These are phyloP conservation scores for Cladosporium sp. DNA, from an alignment of 2,329 filamentous ascomycete genomes.

Conservation along the genomic window DNA sequence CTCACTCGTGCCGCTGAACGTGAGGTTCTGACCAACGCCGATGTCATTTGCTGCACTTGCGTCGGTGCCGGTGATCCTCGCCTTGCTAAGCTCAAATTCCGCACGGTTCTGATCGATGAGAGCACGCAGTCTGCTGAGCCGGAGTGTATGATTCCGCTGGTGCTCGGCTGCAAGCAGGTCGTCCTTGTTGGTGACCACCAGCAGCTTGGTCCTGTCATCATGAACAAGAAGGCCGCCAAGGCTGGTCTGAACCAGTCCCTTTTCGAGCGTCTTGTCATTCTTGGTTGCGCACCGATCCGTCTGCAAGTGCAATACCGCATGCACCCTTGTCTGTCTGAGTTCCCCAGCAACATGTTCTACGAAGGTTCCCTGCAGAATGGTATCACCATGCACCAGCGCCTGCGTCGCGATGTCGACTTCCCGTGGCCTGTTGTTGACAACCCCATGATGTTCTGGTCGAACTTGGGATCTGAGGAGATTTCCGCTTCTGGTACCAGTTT, in stretches of 20 bases:
- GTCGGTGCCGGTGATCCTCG: conserved; percentile 95
- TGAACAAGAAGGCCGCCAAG: conserved; percentile 99
- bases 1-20: conserved; percentile 88
- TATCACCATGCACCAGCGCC: conserved; percentile 79
- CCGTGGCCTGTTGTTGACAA: conserved; percentile 91
- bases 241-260: conserved; percentile 96
- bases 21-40: conserved; percentile 89
- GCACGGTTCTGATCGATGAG: conserved; percentile 95
- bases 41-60: conserved; percentile 98
- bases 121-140: conserved; percentile 97
- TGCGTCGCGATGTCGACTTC: conserved; percentile 92
- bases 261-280: conserved; percentile 89
- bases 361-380: conserved; percentile 96
- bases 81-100: conserved; percentile 94
- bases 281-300: conserved; percentile 84
- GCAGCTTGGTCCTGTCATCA: conserved; percentile 95
- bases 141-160: conserved; percentile 97
- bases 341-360: conserved; percentile 99
- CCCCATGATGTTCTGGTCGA: conserved; percentile 99
- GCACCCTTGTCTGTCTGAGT: conserved; percentile 95
- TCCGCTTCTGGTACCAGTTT: conserved; percentile 97
- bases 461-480: conserved; percentile 94
- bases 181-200: conserved; percentile 98
- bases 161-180: conserved; percentile 96
- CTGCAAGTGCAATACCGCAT: conserved; percentile 98